A percentile compares a stretch with the other conserved stretches of the same genome.
These are phyloP conservation scores for Backusella macrospora DNA, from an alignment of 192 early-diverging fungal genomes.

Conservation along the genomic window DNA sequence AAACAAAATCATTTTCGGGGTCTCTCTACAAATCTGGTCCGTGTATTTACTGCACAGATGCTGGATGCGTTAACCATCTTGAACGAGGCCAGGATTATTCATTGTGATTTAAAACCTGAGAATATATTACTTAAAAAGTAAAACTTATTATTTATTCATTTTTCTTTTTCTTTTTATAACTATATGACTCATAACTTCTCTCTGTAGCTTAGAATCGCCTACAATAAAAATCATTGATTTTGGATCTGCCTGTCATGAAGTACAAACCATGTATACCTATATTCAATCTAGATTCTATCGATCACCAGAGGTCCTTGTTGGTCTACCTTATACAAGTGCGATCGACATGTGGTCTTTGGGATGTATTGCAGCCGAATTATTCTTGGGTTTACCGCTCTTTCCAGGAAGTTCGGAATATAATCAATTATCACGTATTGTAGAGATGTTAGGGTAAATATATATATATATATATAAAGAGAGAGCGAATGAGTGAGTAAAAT, in stretches of 20 bases:
- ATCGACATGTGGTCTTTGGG: constrained; percentile 99
- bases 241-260: constrained; percentile 96
- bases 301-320: constrained; percentile 93
- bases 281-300: constrained; percentile 99
- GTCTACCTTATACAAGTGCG: constrained; percentile 86
- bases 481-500: too few relatives aligned
- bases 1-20: constrained; percentile 98
- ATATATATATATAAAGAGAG: too few relatives aligned
- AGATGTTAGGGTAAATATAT: constrained; percentile 71
- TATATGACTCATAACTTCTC: too few relatives aligned
- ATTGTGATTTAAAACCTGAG: constrained; percentile 99
- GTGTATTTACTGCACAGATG: constrained; percentile 92
- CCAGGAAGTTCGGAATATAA: constrained; percentile 97
- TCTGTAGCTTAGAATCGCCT: constrained; percentile 78
- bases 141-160: too few relatives aligned
- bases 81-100: constrained; percentile 88
- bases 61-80: constrained; percentile 89
- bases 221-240: constrained; percentile 98
- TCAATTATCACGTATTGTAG: constrained; percentile 92
- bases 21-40: constrained; percentile 89
- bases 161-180: too few relatives aligned
- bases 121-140: constrained; percentile 87
- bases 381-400: constrained; percentile 92
- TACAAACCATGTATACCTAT: constrained; percentile 95
- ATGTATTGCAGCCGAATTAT: constrained; percentile 97